phyloP scores from a whole-genome alignment of 164 flowering plant species.

The Macadamia tetraphylla region DNA sequence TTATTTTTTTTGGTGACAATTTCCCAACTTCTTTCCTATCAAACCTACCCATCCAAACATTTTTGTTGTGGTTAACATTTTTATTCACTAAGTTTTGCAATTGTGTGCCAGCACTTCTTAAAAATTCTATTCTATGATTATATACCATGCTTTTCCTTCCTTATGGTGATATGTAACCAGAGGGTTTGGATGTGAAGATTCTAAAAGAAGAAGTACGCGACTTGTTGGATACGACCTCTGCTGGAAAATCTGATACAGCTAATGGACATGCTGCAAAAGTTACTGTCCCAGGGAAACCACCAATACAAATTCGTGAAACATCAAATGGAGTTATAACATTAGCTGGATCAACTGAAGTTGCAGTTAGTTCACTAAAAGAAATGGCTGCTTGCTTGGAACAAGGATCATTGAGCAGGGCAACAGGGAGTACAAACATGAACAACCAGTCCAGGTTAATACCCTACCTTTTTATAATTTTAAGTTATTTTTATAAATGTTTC shows the following conservation, averaged over 20 bases:
- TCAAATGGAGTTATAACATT: conserved; percentile 95
- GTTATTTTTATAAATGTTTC: no score
- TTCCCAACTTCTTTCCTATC: no score
- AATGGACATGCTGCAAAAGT: conserved; percentile 66
- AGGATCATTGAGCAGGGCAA: conserved; percentile 92
- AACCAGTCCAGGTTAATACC: conserved; percentile 80
- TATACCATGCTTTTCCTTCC: conserved; percentile 3
- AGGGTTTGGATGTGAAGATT: conserved; percentile 50
- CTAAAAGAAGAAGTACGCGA: conserved; percentile 96
- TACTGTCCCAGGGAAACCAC: conserved; percentile 71
- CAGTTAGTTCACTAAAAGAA: conserved; percentile 75
- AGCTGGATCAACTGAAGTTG: conserved; percentile 90
- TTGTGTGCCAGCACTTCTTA: neutral
- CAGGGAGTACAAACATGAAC: conserved; percentile 99
- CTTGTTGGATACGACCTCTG: conserved; percentile 64
- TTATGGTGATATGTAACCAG: conserved; percentile 12
- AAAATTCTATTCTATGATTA: neutral
- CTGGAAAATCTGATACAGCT: conserved; percentile 53
- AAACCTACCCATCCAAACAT: no score
- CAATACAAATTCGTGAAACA: conserved; percentile 93
- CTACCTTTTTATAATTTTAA: no score
- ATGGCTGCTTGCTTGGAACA: conserved; percentile 92
- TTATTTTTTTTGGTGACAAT: no score
- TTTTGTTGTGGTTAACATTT: no score
- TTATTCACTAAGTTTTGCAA: neutral